Evolutionary conservation across 345 rosid genomes (phyloP).

Genomic region (Brassica incana): DNA sequence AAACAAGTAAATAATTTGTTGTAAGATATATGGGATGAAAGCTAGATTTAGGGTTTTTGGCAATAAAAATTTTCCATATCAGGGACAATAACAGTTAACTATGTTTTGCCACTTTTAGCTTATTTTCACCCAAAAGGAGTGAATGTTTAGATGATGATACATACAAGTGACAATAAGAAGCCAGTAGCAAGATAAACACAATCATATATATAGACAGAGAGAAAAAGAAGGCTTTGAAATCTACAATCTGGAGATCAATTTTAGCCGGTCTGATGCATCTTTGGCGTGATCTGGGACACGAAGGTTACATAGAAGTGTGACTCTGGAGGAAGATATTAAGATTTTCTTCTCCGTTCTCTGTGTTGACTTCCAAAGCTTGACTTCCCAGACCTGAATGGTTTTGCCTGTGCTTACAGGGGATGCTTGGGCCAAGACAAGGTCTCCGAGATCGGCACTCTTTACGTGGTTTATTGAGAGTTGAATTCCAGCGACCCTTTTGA

Average conservation of each 20-base stretch:
- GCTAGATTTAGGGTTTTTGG: too few relatives aligned
- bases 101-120: not conserved
- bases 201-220: not conserved
- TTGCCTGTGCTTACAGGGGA: slow-evolving; percentile 61
- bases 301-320: too few relatives aligned
- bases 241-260: too few relatives aligned
- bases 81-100: not conserved
- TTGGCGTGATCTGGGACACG: too few relatives aligned
- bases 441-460: slow-evolving; percentile 73
- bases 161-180: not conserved
- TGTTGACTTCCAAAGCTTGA: slow-evolving; percentile 58
- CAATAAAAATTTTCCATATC: not conserved
- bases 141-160: not conserved
- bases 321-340: slow-evolving; percentile 52
- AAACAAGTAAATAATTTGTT: too few relatives aligned
- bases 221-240: not conserved
- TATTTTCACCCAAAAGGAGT: not conserved
- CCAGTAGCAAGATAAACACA: not conserved
- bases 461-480: slow-evolving; percentile 80
- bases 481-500: slow-evolving; percentile 79
- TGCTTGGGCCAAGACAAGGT: slow-evolving; percentile 70
- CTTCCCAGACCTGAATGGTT: slow-evolving; percentile 95
- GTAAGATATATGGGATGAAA: too few relatives aligned
- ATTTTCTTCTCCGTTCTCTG: slow-evolving; percentile 32
- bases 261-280: too few relatives aligned